Evolutionary conservation across 1,284 basidiomycete species (phyloP).

Genomic region (Ceratobasidium sp.): DNA sequence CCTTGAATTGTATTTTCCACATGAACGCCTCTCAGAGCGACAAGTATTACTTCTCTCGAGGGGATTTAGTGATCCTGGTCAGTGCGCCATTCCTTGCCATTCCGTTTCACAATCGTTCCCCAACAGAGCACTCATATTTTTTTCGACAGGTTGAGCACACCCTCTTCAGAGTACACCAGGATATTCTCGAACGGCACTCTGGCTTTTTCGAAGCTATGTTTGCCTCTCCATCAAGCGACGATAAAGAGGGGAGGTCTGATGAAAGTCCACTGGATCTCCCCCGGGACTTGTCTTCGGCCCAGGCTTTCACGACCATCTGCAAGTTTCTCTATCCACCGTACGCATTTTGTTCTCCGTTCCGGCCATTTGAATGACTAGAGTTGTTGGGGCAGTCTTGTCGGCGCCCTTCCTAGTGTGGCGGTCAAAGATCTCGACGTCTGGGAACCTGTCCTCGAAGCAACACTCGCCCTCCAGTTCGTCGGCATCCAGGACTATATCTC

Average conservation of each 20-base stretch:
- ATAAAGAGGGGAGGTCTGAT: not conserved
- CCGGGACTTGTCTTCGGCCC: not conserved
- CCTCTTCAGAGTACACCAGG: not conserved
- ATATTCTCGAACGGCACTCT: not conserved
- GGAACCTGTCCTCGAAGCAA: slow-evolving; percentile 17
- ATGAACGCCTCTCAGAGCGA: too few species aligned
- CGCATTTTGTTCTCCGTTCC: too few species aligned
- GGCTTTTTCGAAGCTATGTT: not conserved
- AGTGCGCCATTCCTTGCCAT: too few species aligned
- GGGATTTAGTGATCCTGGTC: too few species aligned
- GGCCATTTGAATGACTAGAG: too few species aligned
- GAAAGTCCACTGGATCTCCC: slow-evolving; percentile 3
- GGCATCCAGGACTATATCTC: not conserved
- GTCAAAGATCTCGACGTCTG: slow-evolving; percentile 1
- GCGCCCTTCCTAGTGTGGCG: not conserved
- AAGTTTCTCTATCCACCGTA: slow-evolving; percentile 18
- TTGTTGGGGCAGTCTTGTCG: not conserved
- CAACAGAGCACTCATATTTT: too few species aligned
- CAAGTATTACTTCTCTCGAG: too few species aligned
- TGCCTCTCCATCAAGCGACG: not conserved
- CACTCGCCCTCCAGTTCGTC: not conserved
- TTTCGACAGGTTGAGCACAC: not conserved
- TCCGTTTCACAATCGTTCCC: too few species aligned
- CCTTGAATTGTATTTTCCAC: too few species aligned
- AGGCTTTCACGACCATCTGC: slow-evolving; percentile 1